A percentile compares a stretch with the other conserved stretches of the same genome.
These are phyloP conservation scores for Exophiala bonariae DNA, from an alignment of 2,329 filamentous ascomycete species.

Conservation along the genomic window DNA sequence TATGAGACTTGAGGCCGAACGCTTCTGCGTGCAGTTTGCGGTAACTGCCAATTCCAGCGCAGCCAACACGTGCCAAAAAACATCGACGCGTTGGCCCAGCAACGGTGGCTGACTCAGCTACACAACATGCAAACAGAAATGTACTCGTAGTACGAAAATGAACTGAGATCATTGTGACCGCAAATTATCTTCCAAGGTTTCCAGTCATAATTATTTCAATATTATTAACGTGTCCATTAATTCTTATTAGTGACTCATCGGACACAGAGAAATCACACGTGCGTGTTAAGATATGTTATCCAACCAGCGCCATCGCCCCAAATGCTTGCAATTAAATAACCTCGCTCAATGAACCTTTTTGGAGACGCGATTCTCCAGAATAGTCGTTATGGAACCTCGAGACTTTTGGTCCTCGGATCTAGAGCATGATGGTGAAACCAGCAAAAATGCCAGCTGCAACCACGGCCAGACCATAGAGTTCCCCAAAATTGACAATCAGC, in stretches of 20 bases:
- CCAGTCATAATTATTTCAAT: constrained; percentile 8
- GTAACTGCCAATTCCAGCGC: too few species aligned
- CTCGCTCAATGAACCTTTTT: neutral
- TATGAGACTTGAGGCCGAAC: too few species aligned
- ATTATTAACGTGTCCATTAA: constrained; percentile 6
- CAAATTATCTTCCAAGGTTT: too few species aligned
- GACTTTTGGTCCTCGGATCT: constrained; percentile 6
- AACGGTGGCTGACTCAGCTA: too few species aligned
- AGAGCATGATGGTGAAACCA: constrained; percentile 58
- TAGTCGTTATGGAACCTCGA: neutral
- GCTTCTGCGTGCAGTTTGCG: too few species aligned
- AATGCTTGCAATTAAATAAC: constrained; percentile 5
- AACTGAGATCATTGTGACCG: too few species aligned
- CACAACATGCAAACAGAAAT: neutral
- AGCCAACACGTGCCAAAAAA: too few species aligned
- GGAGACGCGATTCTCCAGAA: constrained; percentile 3
- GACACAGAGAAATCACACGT: constrained; percentile 1
- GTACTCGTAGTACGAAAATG: too few species aligned
- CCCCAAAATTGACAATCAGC: constrained; percentile 52
- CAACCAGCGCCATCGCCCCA: constrained; percentile 18
- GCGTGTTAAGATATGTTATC: neutral
- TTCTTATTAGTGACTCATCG: neutral
- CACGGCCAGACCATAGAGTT: constrained; percentile 57
- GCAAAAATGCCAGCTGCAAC: constrained; percentile 57
- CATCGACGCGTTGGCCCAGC: too few species aligned